A percentile compares a stretch with the other conserved stretches of the same genome.
Conservation (phyloP, 2,329 filamentous ascomycete species). For the Diaporthe batatas region DNA sequence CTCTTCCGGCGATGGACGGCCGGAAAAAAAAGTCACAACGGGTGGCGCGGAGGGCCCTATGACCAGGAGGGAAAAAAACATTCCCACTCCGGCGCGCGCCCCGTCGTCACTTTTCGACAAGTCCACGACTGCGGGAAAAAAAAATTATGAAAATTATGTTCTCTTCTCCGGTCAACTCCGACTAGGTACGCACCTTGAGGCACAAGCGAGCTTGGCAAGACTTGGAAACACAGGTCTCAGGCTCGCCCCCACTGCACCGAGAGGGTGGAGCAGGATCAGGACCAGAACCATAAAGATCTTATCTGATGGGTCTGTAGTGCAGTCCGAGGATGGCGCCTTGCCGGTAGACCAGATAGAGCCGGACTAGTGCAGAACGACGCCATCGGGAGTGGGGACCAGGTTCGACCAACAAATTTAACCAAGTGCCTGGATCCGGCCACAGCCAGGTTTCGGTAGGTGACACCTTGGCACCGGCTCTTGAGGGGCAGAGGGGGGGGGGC, state of each 20-base stretch:
- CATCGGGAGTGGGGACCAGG: constrained; percentile 4
- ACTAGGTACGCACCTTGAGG: not conserved
- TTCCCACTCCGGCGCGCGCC: too few species aligned
- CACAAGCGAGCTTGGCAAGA: constrained; percentile 5
- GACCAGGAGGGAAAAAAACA: too few species aligned
- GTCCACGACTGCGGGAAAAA: not conserved
- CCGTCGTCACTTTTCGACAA: not conserved
- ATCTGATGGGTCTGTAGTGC: constrained; percentile 8
- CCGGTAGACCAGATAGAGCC: not conserved
- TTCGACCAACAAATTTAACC: not conserved
- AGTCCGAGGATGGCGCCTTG: not conserved
- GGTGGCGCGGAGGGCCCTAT: not conserved
- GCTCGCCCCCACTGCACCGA: not conserved
- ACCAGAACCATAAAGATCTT: constrained; percentile 12
- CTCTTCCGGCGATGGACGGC: not conserved
- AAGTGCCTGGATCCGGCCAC: constrained; percentile 11
- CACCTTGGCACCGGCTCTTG: constrained; percentile 23
- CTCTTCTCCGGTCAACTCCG: not conserved
- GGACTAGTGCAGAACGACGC: not conserved
- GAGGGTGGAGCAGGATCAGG: constrained; percentile 1
- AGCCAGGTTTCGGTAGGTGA: constrained; percentile 13
- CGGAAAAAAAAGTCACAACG: not conserved
- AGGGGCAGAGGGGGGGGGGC: too few species aligned
- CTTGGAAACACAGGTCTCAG: not conserved
- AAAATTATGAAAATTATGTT: not conserved